These are phyloP conservation scores for Stephanodiscus triporus DNA, from an alignment of 108 stramenopile genomes.

Conservation along the genomic window DNA sequence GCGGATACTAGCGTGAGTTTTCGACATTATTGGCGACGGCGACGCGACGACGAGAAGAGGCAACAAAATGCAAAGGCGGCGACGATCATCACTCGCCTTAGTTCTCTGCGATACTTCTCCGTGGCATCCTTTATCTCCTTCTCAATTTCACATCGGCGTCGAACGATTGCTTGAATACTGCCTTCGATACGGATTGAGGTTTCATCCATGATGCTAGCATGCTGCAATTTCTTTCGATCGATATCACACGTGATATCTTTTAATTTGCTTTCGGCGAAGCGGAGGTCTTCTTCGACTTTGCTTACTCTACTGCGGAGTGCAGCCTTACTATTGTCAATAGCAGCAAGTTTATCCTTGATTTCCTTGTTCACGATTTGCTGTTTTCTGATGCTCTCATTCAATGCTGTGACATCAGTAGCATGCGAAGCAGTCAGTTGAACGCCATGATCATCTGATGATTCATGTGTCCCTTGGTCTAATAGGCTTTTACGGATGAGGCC, in stretches of 20 bases:
- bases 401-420: not conserved
- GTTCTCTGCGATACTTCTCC: not conserved
- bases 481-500: slow-evolving; percentile 28
- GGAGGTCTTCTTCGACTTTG: not conserved
- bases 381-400: not conserved
- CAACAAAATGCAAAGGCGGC: not conserved
- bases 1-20: too few relatives aligned
- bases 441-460: not conserved
- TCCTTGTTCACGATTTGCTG: not conserved
- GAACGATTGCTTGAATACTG: not conserved
- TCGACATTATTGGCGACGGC: not conserved
- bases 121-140: not conserved
- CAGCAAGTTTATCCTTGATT: not conserved
- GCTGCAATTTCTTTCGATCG: not conserved
- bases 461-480: slow-evolving; percentile 8
- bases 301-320: not conserved
- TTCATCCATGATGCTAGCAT: not conserved
- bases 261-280: not conserved
- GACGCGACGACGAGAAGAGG: not conserved
- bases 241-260: not conserved
- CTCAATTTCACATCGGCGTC: not conserved
- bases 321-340: not conserved
- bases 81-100: not conserved
- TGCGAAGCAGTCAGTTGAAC: slow-evolving; percentile 1
- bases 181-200: not conserved